A percentile compares a stretch with the other conserved stretches of the same genome.
These are phyloP conservation scores for Cadophora sp. DNA, from an alignment of 2,329 filamentous ascomycete genomes.

Conservation along the genomic window DNA sequence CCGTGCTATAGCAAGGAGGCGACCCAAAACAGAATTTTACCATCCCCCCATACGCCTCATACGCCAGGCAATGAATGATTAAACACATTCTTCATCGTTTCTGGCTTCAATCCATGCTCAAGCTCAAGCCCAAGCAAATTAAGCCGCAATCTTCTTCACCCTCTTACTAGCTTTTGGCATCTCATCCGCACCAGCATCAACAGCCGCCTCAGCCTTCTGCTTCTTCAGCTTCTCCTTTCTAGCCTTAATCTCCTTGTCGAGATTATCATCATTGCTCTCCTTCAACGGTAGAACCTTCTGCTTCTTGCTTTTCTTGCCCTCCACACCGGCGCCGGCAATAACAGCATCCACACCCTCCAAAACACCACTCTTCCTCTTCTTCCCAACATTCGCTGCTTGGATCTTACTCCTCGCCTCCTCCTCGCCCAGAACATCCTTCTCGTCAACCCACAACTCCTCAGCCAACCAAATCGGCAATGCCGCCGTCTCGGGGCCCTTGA, in stretches of 20 bases:
- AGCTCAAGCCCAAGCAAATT: conserved; percentile 23
- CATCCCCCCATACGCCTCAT: conserved; percentile 9
- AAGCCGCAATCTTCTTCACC: conserved; percentile 39
- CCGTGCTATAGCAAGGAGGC: not conserved
- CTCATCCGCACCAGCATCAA: conserved; percentile 37
- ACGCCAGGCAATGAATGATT: conserved; percentile 6
- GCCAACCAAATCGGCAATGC: conserved; percentile 95
- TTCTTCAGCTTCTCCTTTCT: conserved; percentile 47
- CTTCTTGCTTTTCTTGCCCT: conserved; percentile 45
- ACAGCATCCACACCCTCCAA: conserved; percentile 44
- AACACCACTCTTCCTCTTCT: conserved; percentile 55
- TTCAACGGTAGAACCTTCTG: conserved; percentile 46
- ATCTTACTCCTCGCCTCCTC: conserved; percentile 53
- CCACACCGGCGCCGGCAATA: conserved; percentile 34
- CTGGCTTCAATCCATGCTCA: not conserved
- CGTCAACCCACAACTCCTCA: conserved; percentile 87
- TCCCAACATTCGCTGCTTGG: conserved; percentile 59
- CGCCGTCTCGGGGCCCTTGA: conserved; percentile 89
- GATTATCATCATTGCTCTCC: conserved; percentile 45
- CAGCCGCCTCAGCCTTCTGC: conserved; percentile 46
- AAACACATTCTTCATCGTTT: not conserved
- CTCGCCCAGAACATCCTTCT: conserved; percentile 72
- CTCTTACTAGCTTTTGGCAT: conserved; percentile 41
- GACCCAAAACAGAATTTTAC: not conserved
- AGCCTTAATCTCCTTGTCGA: conserved; percentile 46